Percentiles rank a stretch among this genome's conserved stretches.
These are phyloP conservation scores for Gastrolobium bilobum DNA, from an alignment of 306 rosid species.

Conservation along the genomic window DNA sequence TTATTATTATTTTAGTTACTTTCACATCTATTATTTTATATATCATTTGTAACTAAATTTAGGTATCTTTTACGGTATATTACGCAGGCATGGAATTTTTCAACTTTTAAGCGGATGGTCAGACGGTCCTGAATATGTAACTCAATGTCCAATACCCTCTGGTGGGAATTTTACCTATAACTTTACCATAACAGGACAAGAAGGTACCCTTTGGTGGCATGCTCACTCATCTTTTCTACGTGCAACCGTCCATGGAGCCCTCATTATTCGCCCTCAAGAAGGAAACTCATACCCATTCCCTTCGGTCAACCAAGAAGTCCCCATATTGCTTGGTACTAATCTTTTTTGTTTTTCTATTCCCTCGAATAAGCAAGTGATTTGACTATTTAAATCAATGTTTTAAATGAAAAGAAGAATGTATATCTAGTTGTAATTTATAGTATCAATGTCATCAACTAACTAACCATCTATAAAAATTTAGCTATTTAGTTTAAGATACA, in stretches of 20 bases:
- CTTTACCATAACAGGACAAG: conserved; percentile 63
- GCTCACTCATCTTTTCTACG: conserved; percentile 64
- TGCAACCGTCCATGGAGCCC: conserved; percentile 68
- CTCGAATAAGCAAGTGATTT: not conserved
- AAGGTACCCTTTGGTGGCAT: conserved; percentile 78
- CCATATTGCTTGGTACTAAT: conserved; percentile 55
- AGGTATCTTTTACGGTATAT: not conserved
- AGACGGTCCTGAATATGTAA: conserved; percentile 65
- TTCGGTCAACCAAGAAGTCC: conserved; percentile 48
- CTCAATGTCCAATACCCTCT: conserved; percentile 64
- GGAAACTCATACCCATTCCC: conserved; percentile 46
- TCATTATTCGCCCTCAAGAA: conserved; percentile 55
- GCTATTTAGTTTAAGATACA: no score
- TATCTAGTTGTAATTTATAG: no score
- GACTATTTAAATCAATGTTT: not conserved
- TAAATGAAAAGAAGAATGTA: no score
- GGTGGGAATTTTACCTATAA: conserved; percentile 51
- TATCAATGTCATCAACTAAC: no score
- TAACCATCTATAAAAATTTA: no score
- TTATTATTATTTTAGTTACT: not conserved
- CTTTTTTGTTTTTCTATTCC: not conserved
- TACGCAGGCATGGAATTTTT: conserved; percentile 66
- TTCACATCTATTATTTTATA: not conserved
- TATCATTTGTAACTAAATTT: not conserved
- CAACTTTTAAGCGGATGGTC: conserved; percentile 66